Evolutionary conservation across 352 stramenopile genomes (phyloP), one percentile per base, ranked within the genome.

Genomic region (Phytopythium sindhum): DNA sequence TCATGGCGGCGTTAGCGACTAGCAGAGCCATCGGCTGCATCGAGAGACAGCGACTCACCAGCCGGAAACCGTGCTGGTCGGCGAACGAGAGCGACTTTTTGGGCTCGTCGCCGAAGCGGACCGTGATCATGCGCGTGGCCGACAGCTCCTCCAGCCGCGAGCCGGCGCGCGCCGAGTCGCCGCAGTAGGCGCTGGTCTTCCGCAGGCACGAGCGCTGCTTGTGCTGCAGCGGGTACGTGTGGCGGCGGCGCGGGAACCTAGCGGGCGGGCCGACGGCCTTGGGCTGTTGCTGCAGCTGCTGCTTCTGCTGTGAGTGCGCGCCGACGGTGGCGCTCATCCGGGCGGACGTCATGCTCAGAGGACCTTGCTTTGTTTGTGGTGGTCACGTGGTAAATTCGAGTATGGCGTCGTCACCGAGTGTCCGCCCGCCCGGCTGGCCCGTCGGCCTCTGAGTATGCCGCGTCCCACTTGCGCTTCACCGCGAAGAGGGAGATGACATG

Each of bases 31-130:
- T n/a, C n/a, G n/a, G n/a, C n/a, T n/a, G n/a, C n/a, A n/a, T n/a
- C 41, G 8, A 47, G 12, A 23, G 1, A 12, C 21, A 21, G 42
- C 42, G 42, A 62, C 65, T 29, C 62, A 88, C 79, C 60, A 89
- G 66, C 63, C 76, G 63, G 51, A 73, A 64, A 39, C 77, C 80
- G 55, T 75, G 69, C 54, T 89, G 77, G 62, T 89, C 80, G 0
- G 80, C 80, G 61, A 89, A 89, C 58, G 74, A 84, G 1, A 89
- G 67, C 41, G 66, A 64, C 60, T 89, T 89, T 68, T 89, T 88
- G 65, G 65, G 68, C 42, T 63, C 39, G 8, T 52, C 42, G 26
- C 63, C 68, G 42, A 72, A 78, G 57, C 72, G 69, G 42, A 86
- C 65, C 31, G 74, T 74, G 64, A 76, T 65, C 45, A 56, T 64